Evolutionary conservation across 495 filamentous ascomycete species (phyloP).

Genomic region (Penicillium diatomitis): DNA sequence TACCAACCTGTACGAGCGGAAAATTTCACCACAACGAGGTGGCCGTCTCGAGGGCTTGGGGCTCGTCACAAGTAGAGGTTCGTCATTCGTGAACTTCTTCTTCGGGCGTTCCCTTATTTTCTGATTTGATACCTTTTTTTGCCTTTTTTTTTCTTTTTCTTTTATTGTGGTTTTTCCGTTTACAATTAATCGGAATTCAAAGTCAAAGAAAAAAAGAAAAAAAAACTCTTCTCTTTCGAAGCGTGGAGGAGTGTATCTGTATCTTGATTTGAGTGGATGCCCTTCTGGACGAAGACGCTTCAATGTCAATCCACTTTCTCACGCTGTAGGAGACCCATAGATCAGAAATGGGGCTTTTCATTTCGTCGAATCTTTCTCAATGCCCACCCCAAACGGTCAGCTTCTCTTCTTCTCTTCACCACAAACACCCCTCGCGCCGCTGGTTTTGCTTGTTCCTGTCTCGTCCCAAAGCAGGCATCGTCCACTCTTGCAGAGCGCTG

Average conservation of each 20-base stretch:
- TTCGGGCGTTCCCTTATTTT: too few species aligned
- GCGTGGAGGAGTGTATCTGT: too few species aligned
- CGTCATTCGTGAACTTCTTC: not conserved
- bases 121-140: too few species aligned
- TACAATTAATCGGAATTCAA: too few species aligned
- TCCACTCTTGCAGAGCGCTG: too few species aligned
- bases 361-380: conserved; percentile 14
- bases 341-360: conserved; percentile 18
- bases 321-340: conserved; percentile 17
- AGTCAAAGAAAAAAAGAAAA: too few species aligned
- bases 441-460: too few species aligned
- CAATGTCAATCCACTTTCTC: conserved; percentile 21
- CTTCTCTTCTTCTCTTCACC: not conserved
- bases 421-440: too few species aligned
- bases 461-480: too few species aligned
- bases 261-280: conserved; percentile 9
- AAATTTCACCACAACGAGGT: conserved; percentile 23
- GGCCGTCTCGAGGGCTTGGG: too few species aligned
- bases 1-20: conserved; percentile 4
- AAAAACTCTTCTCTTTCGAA: too few species aligned
- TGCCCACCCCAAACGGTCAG: conserved; percentile 1
- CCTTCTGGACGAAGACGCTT: conserved; percentile 8
- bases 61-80: too few species aligned
- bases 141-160: conserved; percentile 11
- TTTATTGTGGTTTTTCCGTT: conserved; percentile 5